Base-by-base conservation (phyloP, 2,329 filamentous ascomycete genomes). In the Calonectria leucothoes region DNA sequence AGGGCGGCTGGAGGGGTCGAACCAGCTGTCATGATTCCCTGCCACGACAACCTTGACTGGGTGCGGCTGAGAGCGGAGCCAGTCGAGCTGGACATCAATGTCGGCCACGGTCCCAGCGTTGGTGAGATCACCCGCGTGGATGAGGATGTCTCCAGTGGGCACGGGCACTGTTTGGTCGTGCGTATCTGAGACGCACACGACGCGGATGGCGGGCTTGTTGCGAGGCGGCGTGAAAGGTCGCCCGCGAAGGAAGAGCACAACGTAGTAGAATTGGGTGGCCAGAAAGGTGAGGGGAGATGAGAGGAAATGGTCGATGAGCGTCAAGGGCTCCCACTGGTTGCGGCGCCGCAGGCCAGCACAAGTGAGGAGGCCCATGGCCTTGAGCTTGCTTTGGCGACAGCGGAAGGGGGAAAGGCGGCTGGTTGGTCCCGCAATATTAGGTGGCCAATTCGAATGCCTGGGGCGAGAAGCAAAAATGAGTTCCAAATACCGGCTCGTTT, bases 131-230 rank as follows among this genome's bases (percentile, higher is more conserved):
- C 96, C 96, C 2, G 95, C 94, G 82, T 98, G 96, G 78, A 98
- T 94, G 63, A 98, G 90, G 27, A 98, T 88, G 83, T 98, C 95
- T 70, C 95, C 96, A 12, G 89, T 84, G 0, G 95, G 95, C 0
- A 97, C 88, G 23, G 84, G 78, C 10, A 91, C 86, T 12, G 88
- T 88, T 51, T 89, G 88, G 73, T 91, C 91, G 85, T 98, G 96
- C 0, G 96, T 98, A 85, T 98, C 96, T 12, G 95, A 96, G 76
- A 98, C 91, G 85, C 95, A 98, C 75, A 98, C 94, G 31, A 98
- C 89, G 73, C 92, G 92, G 81, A 98, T 91, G 8, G 90, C 85
- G 1, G 86, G 87, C 70, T 86, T 87, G 69, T 88, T 86, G 37
- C 86, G 86, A 2, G 91, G 89, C 14, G 92, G 90, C 20, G 83